These are phyloP conservation scores for Chimonanthus praecox DNA, from an alignment of 164 flowering plant species.

Conservation along the genomic window DNA sequence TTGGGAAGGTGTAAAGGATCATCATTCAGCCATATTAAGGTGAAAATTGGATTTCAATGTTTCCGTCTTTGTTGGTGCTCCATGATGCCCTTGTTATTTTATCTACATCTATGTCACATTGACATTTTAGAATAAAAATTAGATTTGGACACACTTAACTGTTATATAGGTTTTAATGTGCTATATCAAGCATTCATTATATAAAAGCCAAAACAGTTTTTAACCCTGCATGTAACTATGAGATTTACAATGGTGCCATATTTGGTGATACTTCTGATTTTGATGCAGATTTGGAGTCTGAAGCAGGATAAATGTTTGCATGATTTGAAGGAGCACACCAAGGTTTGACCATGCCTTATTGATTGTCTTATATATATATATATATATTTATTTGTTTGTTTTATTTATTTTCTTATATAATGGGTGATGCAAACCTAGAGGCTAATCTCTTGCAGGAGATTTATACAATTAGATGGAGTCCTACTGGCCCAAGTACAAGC, in stretches of 20 bases:
- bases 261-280: neutral
- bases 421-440: neutral
- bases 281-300: constrained; percentile 87
- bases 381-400: no score
- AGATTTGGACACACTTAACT: no score
- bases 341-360: constrained; percentile 37
- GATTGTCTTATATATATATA: neutral
- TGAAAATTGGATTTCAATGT: no score
- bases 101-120: no score
- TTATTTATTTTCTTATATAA: neutral
- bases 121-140: no score
- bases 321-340: constrained; percentile 77
- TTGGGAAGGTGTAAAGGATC: no score
- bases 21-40: no score
- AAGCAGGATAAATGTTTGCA: constrained; percentile 80
- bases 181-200: no score
- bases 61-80: no score
- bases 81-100: no score
- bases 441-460: constrained; percentile 61
- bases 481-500: constrained; percentile 86
- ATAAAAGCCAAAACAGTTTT: no score
- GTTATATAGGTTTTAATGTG: no score
- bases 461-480: constrained; percentile 96
- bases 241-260: neutral
- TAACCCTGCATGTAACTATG: neutral